Base-by-base conservation (phyloP, 192 early-diverging fungal species). In the Umbelopsis vinacea region DNA sequence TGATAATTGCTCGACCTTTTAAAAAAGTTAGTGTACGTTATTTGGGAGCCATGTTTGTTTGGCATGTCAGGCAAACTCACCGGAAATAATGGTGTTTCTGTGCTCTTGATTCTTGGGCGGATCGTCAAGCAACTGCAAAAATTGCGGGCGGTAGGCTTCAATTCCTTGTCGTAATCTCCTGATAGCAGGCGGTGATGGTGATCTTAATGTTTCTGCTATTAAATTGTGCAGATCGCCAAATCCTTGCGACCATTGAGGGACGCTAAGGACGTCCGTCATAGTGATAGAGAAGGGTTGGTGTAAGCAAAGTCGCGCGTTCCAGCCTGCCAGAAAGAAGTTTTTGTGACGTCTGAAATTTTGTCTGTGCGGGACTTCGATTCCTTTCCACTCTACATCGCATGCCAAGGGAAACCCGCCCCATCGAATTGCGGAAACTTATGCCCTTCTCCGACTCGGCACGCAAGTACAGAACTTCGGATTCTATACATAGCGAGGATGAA, bases 1-100 rank as follows among this genome's bases (percentile, higher is more conserved):
- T 88, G 57, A 93, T 90, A 46, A 79, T 76, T 24, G 82, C 78
- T 19, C 76, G 75, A 67, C 85, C 85, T 84, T 54, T 26, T 1
- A 26, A 53, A 45, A 43, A 43, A 23, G 67, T 66, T 46, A 71
- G 35, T 40, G n/a, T 53, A 57, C n/a, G n/a, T 23, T 22, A 46
- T 4, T 50, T 14, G 22, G 3, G 3, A 48, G 17, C 11, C n/a
- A n/a, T n/a, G 11, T 15, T 22, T 35, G 17, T 8, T 21, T n/a
- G 23, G 11, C n/a, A 53, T 17, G 6, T 47, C 52, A 35, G 6
- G 10, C 45, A 24, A 19, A 63, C 50, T 75, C 71, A 79, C 78
- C 74, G 35, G 54, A 67, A 33, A 72, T 52, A n/a, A 79, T 48
- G 24, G 37, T 52, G 14, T 46, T 40, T 57, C 78, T 71, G 48